Evolutionary conservation across 345 rosid genomes (phyloP), one percentile per base, ranked within the genome.

Genomic region (Conringia planisiliqua): DNA sequence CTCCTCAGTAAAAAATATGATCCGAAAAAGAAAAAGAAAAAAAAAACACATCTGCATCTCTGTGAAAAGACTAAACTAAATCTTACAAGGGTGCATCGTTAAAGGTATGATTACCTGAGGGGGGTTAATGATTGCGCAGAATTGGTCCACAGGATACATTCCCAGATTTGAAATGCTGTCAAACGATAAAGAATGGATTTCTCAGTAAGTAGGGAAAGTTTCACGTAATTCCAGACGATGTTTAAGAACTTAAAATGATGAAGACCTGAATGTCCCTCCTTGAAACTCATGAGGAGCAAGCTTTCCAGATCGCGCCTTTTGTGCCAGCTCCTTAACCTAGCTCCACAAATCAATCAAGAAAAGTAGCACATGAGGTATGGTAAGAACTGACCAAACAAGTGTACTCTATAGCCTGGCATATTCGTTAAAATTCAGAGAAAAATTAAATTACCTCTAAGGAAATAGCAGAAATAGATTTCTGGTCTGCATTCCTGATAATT

Each of bases 131-230:
- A 95, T 95, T 71, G 97, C 99, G 56, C 89, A 83, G 76, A 95
- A 95, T n/a, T 85, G 82, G 81, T 91, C 96, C 61, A 95, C 92
- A 6, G 97, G 99, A 85, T 85, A 95, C 99, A 95, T 95, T 81
- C 99, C 99, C 16, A 95, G 87, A 82, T 95, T 95, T 67, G 99
- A 95, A 84, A 95, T 91, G 87, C 99, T 95, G 88, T 83, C 30
- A 79, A 59, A 83, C 32, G 22, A 72, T 64, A 33, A 75, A n/a
- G 42, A 62, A 38, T 24, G 29, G 60, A 27, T 54, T 39, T 50
- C 24, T 70, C 54, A 29, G 47, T 76, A 62, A 10, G 73, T 33
- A 66, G 35, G 69, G 8, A 17, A 47, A 39, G 12, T 63, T 72
- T 22, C 39, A 71, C 50, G 24, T 20, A 12, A 12, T 20, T 30